Conservation (phyloP, 176 grass and related monocot genomes). For the Neostapfia colusana region DNA sequence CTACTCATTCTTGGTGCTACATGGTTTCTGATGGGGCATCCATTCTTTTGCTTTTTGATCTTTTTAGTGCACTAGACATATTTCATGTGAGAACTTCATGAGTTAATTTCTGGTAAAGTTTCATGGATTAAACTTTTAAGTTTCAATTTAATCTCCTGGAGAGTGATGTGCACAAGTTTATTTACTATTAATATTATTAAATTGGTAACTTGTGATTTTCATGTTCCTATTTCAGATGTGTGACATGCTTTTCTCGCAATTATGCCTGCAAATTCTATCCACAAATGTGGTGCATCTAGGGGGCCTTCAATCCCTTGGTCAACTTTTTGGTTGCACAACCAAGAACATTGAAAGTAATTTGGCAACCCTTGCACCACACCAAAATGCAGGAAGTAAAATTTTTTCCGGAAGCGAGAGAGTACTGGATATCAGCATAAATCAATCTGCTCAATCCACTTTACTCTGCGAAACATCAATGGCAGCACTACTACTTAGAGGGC, state of each 20-base stretch:
- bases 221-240: slow-evolving; percentile 73
- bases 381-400: slow-evolving; percentile 46
- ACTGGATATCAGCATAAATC: slow-evolving; percentile 43
- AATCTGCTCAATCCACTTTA: slow-evolving; percentile 44
- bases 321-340: slow-evolving; percentile 67
- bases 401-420: slow-evolving; percentile 48
- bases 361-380: slow-evolving; percentile 48
- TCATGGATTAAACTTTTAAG: neutral
- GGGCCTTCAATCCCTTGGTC: slow-evolving; percentile 61
- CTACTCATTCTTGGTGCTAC: neutral
- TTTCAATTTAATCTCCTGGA: slow-evolving; percentile 3
- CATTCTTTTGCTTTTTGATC: neutral
- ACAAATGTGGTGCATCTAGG: slow-evolving; percentile 49
- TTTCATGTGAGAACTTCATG: slow-evolving; percentile 12
- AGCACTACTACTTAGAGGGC: slow-evolving; percentile 81
- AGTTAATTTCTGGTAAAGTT: neutral
- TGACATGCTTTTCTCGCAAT: slow-evolving; percentile 92
- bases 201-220: slow-evolving; percentile 23
- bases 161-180: neutral
- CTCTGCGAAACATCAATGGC: slow-evolving; percentile 78
- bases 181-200: slow-evolving; percentile 11
- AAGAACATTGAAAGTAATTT: slow-evolving; percentile 46
- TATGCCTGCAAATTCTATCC: slow-evolving; percentile 71
- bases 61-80: neutral
- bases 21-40: neutral